These are phyloP conservation scores for Trametes sp. DNA, from an alignment of 1,284 basidiomycete genomes.

Conservation along the genomic window DNA sequence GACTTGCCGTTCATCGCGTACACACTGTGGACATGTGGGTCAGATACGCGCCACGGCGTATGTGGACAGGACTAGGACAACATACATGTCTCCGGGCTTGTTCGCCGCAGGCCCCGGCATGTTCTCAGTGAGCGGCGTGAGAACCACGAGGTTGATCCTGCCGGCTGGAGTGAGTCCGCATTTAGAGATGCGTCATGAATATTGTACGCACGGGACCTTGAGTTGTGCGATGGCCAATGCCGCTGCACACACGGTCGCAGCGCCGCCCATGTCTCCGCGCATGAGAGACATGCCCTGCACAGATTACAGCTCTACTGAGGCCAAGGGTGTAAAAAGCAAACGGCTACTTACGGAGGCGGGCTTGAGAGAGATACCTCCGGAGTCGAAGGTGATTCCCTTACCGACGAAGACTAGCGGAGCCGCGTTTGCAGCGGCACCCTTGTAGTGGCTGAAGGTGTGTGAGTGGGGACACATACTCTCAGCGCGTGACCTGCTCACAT, in stretches of 20 bases:
- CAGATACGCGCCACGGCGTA: background rate
- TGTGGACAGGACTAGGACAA: no score
- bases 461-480: background rate
- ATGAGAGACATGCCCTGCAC: slow-evolving; percentile 78
- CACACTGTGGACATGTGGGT: slow-evolving; percentile 53
- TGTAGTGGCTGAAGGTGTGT: slow-evolving; percentile 71
- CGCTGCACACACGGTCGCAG: slow-evolving; percentile 79
- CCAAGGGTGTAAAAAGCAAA: slow-evolving; percentile 6
- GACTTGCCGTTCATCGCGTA: slow-evolving; percentile 91
- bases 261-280: slow-evolving; percentile 90
- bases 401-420: slow-evolving; percentile 84
- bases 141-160: slow-evolving; percentile 79
- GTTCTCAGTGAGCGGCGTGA: slow-evolving; percentile 87
- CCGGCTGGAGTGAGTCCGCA: background rate
- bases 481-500: slow-evolving; percentile 58
- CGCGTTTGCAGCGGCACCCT: slow-evolving; percentile 66
- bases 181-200: background rate
- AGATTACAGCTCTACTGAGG: background rate
- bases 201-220: slow-evolving; percentile 66
- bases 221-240: slow-evolving; percentile 85
- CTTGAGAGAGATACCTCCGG: slow-evolving; percentile 91
- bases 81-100: slow-evolving; percentile 85
- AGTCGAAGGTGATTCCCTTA: slow-evolving; percentile 90
- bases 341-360: slow-evolving; percentile 65
- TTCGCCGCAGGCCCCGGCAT: slow-evolving; percentile 86